Percentiles rank a stretch among this genome's conserved stretches.
These are phyloP conservation scores for Musa balbisiana DNA, from an alignment of 202 grass and related monocot genomes.

Conservation along the genomic window DNA sequence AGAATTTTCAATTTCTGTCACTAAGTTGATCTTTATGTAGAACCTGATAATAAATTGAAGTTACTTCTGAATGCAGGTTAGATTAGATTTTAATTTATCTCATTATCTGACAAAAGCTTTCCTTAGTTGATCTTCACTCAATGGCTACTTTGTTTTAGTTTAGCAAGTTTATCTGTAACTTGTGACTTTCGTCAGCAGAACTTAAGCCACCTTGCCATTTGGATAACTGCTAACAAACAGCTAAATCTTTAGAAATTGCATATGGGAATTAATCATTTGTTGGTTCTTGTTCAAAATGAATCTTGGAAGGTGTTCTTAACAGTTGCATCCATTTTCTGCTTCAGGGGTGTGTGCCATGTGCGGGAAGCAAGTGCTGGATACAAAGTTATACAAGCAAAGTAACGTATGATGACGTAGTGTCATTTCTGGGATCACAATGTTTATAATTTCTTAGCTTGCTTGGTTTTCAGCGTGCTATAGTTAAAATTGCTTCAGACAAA, in stretches of 20 bases:
- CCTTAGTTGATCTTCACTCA: background rate
- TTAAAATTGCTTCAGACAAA: background rate
- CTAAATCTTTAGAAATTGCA: too few species aligned
- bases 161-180: too few species aligned
- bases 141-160: too few species aligned
- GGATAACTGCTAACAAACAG: too few species aligned
- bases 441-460: background rate
- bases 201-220: too few species aligned
- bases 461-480: background rate
- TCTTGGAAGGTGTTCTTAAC: background rate
- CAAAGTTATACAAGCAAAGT: constrained; percentile 96
- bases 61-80: background rate
- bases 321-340: background rate
- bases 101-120: background rate
- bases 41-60: background rate
- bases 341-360: constrained; percentile 95
- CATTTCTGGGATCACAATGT: background rate
- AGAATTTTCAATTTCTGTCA: background rate
- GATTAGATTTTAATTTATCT: background rate
- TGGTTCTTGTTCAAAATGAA: background rate
- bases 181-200: too few species aligned
- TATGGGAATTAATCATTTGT: too few species aligned
- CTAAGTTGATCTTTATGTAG: too few species aligned
- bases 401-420: constrained; percentile 49
- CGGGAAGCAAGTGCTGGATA: constrained; percentile 95